phyloP scores from a whole-genome alignment of 805 yeast species.

The Sugiyamaella chiloensis region DNA sequence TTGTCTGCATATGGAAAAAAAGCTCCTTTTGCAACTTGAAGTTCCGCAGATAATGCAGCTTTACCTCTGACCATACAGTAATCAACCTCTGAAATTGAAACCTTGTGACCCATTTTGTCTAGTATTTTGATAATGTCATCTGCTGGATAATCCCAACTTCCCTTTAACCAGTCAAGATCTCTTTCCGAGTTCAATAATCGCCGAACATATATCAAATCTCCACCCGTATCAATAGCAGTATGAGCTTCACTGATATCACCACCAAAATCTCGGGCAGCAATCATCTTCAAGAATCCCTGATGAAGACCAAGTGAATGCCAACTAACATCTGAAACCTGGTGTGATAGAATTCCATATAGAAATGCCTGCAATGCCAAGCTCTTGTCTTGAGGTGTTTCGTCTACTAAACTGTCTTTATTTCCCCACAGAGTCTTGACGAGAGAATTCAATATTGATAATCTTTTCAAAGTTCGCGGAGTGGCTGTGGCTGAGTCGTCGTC shows the following conservation, averaged over 20 bases:
- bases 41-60: constrained; percentile 49
- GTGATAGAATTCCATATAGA: constrained; percentile 55
- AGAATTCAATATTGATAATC: neutral
- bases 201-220: constrained; percentile 52
- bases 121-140: constrained; percentile 45
- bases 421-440: neutral
- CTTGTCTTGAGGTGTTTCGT: constrained; percentile 13
- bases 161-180: constrained; percentile 29
- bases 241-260: constrained; percentile 53
- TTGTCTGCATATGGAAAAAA: constrained; percentile 34
- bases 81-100: constrained; percentile 36
- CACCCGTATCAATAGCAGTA: constrained; percentile 54
- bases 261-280: constrained; percentile 53
- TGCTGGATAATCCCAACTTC: constrained; percentile 39
- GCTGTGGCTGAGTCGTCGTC: neutral
- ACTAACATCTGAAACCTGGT: constrained; percentile 60
- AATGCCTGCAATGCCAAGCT: constrained; percentile 48
- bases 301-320: constrained; percentile 62
- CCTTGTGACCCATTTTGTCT: constrained; percentile 36
- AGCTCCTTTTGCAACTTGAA: constrained; percentile 33
- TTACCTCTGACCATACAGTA: constrained; percentile 56
- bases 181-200: constrained; percentile 36
- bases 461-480: neutral
- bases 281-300: constrained; percentile 52
- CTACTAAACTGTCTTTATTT: neutral